Percentiles rank a stretch among this genome's conserved stretches.
Conservation (phyloP, 148 eudicot species). For the Rhododendron ferrugineum region DNA sequence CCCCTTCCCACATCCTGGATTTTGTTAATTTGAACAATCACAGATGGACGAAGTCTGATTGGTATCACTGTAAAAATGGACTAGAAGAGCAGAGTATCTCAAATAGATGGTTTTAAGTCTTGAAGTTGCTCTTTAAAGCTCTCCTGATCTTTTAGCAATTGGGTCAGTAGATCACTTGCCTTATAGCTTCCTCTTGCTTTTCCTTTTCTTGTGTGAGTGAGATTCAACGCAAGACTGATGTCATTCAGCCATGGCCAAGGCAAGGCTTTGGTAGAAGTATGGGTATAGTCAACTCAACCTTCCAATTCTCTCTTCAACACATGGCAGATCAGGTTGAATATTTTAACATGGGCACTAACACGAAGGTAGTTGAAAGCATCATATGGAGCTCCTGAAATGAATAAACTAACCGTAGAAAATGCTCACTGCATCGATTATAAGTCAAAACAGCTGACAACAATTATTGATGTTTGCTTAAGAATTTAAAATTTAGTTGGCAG, state of each 20-base stretch:
- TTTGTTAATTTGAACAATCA: neutral
- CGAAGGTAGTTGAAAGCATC: neutral
- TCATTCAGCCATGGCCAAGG: neutral
- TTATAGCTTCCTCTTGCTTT: neutral
- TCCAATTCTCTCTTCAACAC: neutral
- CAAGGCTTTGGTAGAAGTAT: neutral
- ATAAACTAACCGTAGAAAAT: slow-evolving; percentile 1
- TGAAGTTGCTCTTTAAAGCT: neutral
- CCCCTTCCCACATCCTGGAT: neutral
- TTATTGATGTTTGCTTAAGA: slow-evolving; percentile 11
- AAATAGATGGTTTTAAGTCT: too few species aligned
- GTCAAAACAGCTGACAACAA: neutral
- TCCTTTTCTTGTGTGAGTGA: neutral
- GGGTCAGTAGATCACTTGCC: neutral
- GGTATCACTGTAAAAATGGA: neutral
- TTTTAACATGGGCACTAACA: neutral
- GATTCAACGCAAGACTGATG: neutral
- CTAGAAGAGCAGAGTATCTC: neutral
- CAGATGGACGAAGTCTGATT: neutral
- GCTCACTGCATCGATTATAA: neutral
- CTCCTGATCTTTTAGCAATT: neutral
- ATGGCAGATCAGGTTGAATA: neutral
- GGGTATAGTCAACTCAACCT: slow-evolving; percentile 7
- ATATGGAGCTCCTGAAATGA: neutral
- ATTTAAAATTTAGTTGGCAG: slow-evolving; percentile 5